These are phyloP conservation scores for Cavenderia fasciculata DNA, from an alignment of 78 protist species.

Conservation along the genomic window DNA sequence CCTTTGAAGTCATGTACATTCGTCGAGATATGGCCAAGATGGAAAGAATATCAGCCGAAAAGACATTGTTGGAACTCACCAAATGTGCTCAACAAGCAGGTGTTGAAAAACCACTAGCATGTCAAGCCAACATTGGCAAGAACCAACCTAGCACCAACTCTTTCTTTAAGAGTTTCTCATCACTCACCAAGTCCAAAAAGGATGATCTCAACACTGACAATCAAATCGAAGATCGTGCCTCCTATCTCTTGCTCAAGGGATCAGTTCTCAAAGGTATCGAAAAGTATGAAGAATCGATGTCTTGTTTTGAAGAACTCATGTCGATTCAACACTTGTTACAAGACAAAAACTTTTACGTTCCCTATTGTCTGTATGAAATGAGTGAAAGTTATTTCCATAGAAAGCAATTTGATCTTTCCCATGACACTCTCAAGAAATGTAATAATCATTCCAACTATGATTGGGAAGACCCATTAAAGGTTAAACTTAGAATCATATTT, in stretches of 20 bases:
- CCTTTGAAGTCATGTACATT: slow-evolving; percentile 53
- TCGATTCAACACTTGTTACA: background rate
- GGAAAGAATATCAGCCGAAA: slow-evolving; percentile 14
- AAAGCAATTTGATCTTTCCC: slow-evolving; percentile 4
- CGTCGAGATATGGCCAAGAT: slow-evolving; percentile 75
- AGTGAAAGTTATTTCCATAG: slow-evolving; percentile 59
- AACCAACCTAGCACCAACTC: background rate
- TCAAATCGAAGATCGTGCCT: slow-evolving; percentile 40
- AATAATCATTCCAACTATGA: slow-evolving; percentile 8
- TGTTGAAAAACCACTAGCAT: slow-evolving; percentile 1
- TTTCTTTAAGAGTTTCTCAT: background rate
- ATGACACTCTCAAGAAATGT: slow-evolving; percentile 30
- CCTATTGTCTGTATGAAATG: slow-evolving; percentile 66
- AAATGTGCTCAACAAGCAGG: background rate
- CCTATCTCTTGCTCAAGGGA: slow-evolving; percentile 48
- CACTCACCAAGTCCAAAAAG: slow-evolving; percentile 20
- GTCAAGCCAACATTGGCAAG: background rate
- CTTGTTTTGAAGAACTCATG: slow-evolving; percentile 53
- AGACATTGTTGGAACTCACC: background rate
- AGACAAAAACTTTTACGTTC: slow-evolving; percentile 60
- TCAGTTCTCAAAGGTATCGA: slow-evolving; percentile 57
- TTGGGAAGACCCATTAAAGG: slow-evolving; percentile 77
- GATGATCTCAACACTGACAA: background rate
- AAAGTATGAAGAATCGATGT: slow-evolving; percentile 46
- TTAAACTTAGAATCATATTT: slow-evolving; percentile 56